phyloP scores from a whole-genome alignment of 257 asterid species.

The Solanum clarkiae region DNA sequence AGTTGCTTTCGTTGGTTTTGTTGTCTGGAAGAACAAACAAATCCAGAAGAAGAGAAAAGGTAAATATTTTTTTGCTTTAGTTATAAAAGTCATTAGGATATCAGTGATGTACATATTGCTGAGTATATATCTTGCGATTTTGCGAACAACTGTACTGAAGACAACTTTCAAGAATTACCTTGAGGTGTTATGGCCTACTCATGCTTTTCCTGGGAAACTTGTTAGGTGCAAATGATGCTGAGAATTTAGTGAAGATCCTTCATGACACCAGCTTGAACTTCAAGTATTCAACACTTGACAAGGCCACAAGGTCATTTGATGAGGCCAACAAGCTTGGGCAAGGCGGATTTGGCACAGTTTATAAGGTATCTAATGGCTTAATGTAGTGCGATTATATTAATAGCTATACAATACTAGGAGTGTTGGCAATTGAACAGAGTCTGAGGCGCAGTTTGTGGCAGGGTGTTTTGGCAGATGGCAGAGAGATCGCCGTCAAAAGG shows the following conservation, averaged over 20 bases:
- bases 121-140: no score
- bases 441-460: neutral
- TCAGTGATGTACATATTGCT: no score
- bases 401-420: neutral
- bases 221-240: no score
- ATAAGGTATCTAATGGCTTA: slow-evolving; percentile 2
- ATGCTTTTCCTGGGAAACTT: no score
- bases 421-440: neutral
- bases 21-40: no score
- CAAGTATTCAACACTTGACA: slow-evolving; percentile 22
- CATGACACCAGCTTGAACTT: slow-evolving; percentile 11
- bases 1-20: no score
- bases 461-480: slow-evolving; percentile 17
- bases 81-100: no score
- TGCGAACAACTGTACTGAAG: no score
- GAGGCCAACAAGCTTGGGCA: slow-evolving; percentile 26
- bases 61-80: no score
- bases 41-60: no score
- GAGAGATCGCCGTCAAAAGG: slow-evolving; percentile 21
- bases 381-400: neutral
- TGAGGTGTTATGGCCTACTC: no score
- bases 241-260: slow-evolving; percentile 14
- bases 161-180: no score
- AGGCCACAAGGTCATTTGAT: slow-evolving; percentile 18
- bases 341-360: slow-evolving; percentile 24